Percentiles rank a stretch among this genome's conserved stretches.
Evolutionary conservation across 2,329 filamentous ascomycete genomes (phyloP).

Genomic region (Fusarium albidum): DNA sequence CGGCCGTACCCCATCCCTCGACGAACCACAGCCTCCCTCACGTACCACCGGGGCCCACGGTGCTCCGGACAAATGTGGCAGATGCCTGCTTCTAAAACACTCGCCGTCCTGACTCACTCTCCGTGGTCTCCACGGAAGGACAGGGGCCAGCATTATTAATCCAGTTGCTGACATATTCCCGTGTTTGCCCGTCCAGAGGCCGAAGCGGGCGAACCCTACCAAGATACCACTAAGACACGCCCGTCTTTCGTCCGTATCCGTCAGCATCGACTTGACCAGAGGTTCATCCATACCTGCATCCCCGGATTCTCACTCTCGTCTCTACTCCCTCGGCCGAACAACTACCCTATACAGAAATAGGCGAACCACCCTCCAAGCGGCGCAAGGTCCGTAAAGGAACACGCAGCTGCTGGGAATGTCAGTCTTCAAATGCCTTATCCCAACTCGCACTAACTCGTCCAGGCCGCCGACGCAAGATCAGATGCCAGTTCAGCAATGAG

Average conservation of each 20-base stretch:
- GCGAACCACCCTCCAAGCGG: constrained; percentile 31
- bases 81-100: not conserved
- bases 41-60: constrained; percentile 2
- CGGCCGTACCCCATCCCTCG: too few species aligned
- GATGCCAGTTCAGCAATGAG: constrained; percentile 55
- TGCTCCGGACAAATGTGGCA: not conserved
- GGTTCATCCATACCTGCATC: not conserved
- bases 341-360: constrained; percentile 13
- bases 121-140: constrained; percentile 25
- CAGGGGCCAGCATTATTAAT: constrained; percentile 23
- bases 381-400: constrained; percentile 63
- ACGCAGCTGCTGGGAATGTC: constrained; percentile 68
- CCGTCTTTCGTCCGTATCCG: constrained; percentile 28
- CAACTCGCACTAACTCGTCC: not conserved
- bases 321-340: not conserved
- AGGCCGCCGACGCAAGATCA: constrained; percentile 58
- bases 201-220: constrained; percentile 24
- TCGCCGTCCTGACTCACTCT: not conserved
- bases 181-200: constrained; percentile 29
- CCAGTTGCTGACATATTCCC: constrained; percentile 13
- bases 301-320: not conserved
- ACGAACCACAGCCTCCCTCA: too few species aligned
- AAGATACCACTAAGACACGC: not conserved
- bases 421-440: constrained; percentile 36
- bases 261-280: constrained; percentile 19